These are phyloP conservation scores for Plasmodium knowlesi DNA, from an alignment of 169 alveolate genomes.

Conservation along the genomic window DNA sequence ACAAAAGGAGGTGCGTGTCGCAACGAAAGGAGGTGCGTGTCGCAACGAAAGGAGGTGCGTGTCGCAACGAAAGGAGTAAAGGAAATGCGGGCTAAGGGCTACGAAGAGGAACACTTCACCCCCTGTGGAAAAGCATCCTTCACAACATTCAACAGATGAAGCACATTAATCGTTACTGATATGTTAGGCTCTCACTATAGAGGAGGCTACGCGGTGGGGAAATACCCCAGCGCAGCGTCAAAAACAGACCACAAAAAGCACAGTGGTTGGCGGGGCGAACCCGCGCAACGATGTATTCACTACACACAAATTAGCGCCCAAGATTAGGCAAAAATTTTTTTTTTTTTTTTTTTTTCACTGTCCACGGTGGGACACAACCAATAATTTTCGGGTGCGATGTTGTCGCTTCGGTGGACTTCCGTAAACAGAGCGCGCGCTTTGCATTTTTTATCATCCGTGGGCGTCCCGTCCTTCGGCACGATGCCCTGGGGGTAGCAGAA, in stretches of 20 bases:
- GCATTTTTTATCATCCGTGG: conserved; percentile 5
- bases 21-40: no score
- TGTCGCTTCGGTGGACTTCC: conserved; percentile 46
- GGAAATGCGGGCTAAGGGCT: background rate
- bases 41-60: no score
- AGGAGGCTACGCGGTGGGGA: background rate
- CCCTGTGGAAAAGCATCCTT: background rate
- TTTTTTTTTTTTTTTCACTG: conserved; percentile 28
- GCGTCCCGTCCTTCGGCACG: conserved; percentile 53
- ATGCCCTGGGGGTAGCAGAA: conserved; percentile 20
- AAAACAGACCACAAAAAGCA: background rate
- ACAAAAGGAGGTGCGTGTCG: no score
- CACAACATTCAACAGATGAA: background rate
- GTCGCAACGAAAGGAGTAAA: no score
- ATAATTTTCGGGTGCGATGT: conserved; percentile 72
- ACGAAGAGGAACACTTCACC: background rate
- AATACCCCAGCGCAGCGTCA: background rate
- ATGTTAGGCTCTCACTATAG: background rate
- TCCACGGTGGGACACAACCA: conserved; percentile 72
- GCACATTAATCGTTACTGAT: background rate
- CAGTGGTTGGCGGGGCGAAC: background rate
- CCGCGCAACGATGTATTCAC: background rate
- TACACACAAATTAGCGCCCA: background rate
- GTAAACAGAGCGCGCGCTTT: conserved; percentile 58
- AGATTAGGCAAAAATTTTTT: background rate